These are phyloP conservation scores for Kwoniella heveanensis DNA, from an alignment of 768 basidiomycete species.

Conservation along the genomic window DNA sequence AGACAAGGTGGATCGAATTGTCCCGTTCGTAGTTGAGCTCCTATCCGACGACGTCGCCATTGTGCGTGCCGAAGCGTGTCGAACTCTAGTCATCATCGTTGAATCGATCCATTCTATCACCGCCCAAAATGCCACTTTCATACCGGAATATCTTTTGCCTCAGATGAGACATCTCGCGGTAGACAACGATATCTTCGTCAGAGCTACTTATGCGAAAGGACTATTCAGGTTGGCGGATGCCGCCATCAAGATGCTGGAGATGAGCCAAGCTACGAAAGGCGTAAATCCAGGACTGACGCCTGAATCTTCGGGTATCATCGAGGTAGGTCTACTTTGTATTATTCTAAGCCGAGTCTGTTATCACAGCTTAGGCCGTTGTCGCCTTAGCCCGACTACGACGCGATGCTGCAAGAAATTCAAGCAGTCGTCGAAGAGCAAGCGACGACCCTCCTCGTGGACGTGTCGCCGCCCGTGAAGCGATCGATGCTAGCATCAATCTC, in stretches of 20 bases:
- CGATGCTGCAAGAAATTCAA: slow-evolving; percentile 82
- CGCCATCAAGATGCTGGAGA: slow-evolving; percentile 83
- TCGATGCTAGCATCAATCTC: slow-evolving; percentile 85
- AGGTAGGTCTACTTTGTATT: slow-evolving; percentile 60
- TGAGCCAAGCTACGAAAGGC: slow-evolving; percentile 71
- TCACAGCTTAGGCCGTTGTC: too few species aligned
- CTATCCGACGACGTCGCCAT: slow-evolving; percentile 79
- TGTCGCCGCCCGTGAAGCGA: slow-evolving; percentile 85
- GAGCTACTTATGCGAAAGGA: slow-evolving; percentile 79
- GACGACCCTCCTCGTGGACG: slow-evolving; percentile 80
- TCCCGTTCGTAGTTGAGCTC: slow-evolving; percentile 87
- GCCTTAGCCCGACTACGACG: slow-evolving; percentile 82
- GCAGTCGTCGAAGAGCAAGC: slow-evolving; percentile 82
- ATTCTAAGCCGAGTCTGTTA: too few species aligned
- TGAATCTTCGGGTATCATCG: slow-evolving; percentile 72
- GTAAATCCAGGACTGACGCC: slow-evolving; percentile 59
- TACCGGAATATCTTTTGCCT: slow-evolving; percentile 94
- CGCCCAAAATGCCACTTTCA: slow-evolving; percentile 63
- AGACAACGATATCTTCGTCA: slow-evolving; percentile 80
- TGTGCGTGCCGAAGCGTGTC: slow-evolving; percentile 68
- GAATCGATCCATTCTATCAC: slow-evolving; percentile 52
- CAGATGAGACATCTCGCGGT: slow-evolving; percentile 78
- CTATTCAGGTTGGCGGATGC: slow-evolving; percentile 83
- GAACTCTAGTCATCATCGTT: slow-evolving; percentile 38
- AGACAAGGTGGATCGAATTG: slow-evolving; percentile 87